Conservation (phyloP, 2,329 filamentous ascomycete genomes). For the Corinectria fuckeliana region DNA sequence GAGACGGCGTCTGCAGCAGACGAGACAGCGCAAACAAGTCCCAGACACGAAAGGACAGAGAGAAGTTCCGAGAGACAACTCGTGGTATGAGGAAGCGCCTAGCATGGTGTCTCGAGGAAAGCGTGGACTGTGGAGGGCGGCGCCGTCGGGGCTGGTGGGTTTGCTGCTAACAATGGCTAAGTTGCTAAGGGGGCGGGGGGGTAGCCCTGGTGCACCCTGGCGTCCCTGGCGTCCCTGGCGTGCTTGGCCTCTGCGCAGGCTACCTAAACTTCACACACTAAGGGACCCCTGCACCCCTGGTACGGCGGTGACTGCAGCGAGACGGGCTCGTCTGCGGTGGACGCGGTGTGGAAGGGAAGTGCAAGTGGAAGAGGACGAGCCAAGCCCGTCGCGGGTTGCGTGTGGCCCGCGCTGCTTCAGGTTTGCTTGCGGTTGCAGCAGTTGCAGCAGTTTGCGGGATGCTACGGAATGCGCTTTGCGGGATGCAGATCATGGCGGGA, state of each 20-base stretch:
- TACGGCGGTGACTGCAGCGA: conserved; percentile 21
- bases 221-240: conserved; percentile 22
- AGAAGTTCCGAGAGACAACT: conserved; percentile 32
- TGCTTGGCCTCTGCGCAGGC: conserved; percentile 27
- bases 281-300: conserved; percentile 30
- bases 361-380: not conserved
- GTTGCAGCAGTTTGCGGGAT: too few species aligned
- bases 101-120: conserved; percentile 44
- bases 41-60: conserved; percentile 33
- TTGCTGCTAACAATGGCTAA: conserved; percentile 26
- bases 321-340: conserved; percentile 34
- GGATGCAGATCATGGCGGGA: not conserved
- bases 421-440: conserved; percentile 2
- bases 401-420: conserved; percentile 15
- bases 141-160: conserved; percentile 22
- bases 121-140: conserved; percentile 31
- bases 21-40: conserved; percentile 27
- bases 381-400: conserved; percentile 5
- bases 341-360: conserved; percentile 35
- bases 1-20: conserved; percentile 11
- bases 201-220: conserved; percentile 31
- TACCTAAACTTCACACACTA: conserved; percentile 1
- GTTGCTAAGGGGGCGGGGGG: conserved; percentile 16
- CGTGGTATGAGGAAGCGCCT: conserved; percentile 36
- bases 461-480: not conserved